Evolutionary conservation across 2,329 filamentous ascomycete species (phyloP), one percentile per base, ranked within the genome.

Genomic region (Fusarium coicis): DNA sequence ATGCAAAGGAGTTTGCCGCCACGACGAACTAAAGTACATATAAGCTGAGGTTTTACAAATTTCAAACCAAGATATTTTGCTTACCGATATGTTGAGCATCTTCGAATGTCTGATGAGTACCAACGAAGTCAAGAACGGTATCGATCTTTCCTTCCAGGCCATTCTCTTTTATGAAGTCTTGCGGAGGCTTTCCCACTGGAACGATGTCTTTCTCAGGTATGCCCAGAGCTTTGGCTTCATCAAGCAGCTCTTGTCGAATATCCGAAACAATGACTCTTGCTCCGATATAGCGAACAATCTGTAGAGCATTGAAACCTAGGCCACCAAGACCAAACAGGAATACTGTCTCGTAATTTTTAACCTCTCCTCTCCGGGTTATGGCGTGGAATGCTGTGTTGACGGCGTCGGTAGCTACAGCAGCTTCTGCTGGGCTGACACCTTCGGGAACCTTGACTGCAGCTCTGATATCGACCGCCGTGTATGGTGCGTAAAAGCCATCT

Each of bases 401-500:
- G 5, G 74, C 74, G 32, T 76, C 74, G 1, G 74, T 76, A 1
- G 74, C 74, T 11, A 76, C 74, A 2, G 74, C 63, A 28, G 74
- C 74, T 57, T 74, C 64, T 4, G 63, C 74, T 23, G 71, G 44
- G 4, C 65, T 71, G 7, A 76, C 68, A 5, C 73, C 64, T 8
- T 57, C n/a, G 0, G 74, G 74, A 8, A 76, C 74, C 6, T 65
- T 72, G 4, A 76, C 72, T 3, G 57, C 63, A 9, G 60, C 68
- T n/a, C 66, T 19, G 12, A 74, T 68, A 40, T 81, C 76, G 1
- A 81, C 73, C 1, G 75, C 77, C 0, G 83, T 80, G 43, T 81
- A 85, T 1, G 83, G 81, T 3, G 84, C 83, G 49, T 82, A 84
- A 42, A 83, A 84, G 0, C 84, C 84, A 36, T 85, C 81, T 54